Base-by-base conservation (phyloP, 768 basidiomycete species). In the Mycena alexandri region DNA sequence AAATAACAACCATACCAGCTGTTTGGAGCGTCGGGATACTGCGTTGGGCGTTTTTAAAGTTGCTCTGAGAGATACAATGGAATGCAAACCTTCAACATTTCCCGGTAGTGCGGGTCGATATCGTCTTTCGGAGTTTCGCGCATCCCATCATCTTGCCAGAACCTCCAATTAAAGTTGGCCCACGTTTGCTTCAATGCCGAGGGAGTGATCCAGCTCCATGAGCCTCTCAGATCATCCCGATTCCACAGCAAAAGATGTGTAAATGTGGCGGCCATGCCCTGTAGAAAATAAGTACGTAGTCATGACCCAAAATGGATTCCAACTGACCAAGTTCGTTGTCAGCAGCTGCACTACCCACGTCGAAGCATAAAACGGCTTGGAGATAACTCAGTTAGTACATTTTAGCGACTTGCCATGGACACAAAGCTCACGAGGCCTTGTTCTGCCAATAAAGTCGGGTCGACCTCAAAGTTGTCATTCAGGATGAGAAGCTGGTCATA, bases 11-110 rank as follows among this genome's bases (percentile, higher is more conserved):
- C 67, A 61, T 86, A 87, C 87, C 88, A 89, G 72, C 83, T 86
- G 77, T 83, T 85, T 0, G 87, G 88, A 5, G 82, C 84, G 72
- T 89, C 87, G 14, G 85, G 78, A 74, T 90, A 89, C 80, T 81
- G 63, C 13, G 25, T 22, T 14, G 10, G 38, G 38, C 38, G 14
- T 38, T 11, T 38, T 14, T 14, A 38, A 38, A 5, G 11, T 3
- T 13, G 13, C 21, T 21, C 41, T 24, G 4, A 52, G 0, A 38
- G 16, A 21, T 2, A 16, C 21, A 16, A 22, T 14, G 36, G n/a
- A n/a, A 12, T 41, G 9, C 44, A 14, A 42, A 81, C 84, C 79
- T 85, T 85, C 19, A 85, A 76, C 85, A 86, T 85, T 68, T 85
- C 80, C n/a, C 75, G 76, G 68, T 85, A 86, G 71, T 86, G 84